Base-by-base conservation (phyloP, 176 grass and related monocot genomes). In the Carex scoparia region DNA sequence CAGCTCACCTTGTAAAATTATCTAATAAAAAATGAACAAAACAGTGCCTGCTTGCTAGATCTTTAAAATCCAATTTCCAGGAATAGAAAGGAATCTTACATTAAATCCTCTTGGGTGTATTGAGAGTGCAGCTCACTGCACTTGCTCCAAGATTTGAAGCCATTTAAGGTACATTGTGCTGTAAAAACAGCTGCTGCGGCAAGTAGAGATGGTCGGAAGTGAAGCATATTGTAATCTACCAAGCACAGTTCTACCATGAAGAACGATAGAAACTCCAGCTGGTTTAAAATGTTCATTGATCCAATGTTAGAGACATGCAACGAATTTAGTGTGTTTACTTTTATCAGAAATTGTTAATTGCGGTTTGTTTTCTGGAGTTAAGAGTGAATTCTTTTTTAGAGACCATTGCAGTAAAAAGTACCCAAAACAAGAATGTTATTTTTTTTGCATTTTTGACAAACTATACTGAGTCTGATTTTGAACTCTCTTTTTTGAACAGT, bases 191-290 rank as follows among this genome's bases (percentile, higher is more conserved):
- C 86, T 10, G 95, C 85, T 3, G 93, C 95, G 18, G 93, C 93
- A 64, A 98, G 79, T 73, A 98, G 62, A 12, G 95, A 98, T 4
- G 92, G 92, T 7, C 42, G 53, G 69, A 91, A 98, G 53, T 90
- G 89, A 28, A 98, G 95, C 95, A 94, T 98, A 53, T 85, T 78
- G 4, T 94, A 94, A 35, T 94, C 91, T 0, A 91, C 89, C 10
- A 98, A 87, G 61, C 88, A 91, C 28, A 98, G 88, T 90, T 98
- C 95, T 10, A 94, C 79, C 13, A 98, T 86, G 82, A 93, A 98
- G 89, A 88, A 98, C 0, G 92, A 90, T 4, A 98, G 89, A 44
- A 98, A 86, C 69, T 98, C 91, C 13, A 93, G 66, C 95, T 98
- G 51, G 10, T 10, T 38, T 30, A 82, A 65, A 84, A 61, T 11